Base-by-base conservation (phyloP, 306 rosid genomes). In the Cucurbita maxima region DNA sequence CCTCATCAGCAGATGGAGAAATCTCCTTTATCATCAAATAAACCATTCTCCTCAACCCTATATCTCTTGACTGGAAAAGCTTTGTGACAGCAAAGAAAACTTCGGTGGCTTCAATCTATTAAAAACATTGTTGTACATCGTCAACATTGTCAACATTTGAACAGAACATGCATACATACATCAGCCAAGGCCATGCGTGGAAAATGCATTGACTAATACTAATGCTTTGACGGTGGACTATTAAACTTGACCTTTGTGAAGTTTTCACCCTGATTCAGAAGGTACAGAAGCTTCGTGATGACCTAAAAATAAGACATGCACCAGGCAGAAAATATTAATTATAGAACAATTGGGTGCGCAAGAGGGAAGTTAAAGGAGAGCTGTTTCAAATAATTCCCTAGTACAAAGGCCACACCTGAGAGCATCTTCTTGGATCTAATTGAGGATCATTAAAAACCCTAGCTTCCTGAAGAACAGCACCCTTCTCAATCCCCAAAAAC, bases 391-490 rank as follows among this genome's bases (percentile, higher is more conserved):
- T 13, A 60, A 58, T 82, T 47, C 30, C n/a, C 25, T 34, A 69
- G 45, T 48, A 64, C 53, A 20, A 70, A 75, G 62, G 51, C 40
- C 34, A 63, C 63, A 94, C 99, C 96, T 94, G 99, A 53, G 99
- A 91, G 87, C 99, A 94, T 84, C 96, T 88, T 83, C 96, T 91
- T 14, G 99, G 79, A 77, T 94, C 96, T 57, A 94, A 90, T 73
- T 91, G 99, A 37, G 99, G 99, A 73, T 94, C 99, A 83, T 95
- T 91, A 74, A 94, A 94, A 83, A 94, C 99, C 75, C 99, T 84
- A 74, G 99, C 97, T 80, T 94, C 99, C 86, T 91, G 99, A 82
- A 94, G 96, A 77, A 91, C 97, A 67, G 95, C 92, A 38, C 97
- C 99, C 87, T 94, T 94, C 75, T 94, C 99, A 48, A 94, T 94